A percentile compares a stretch with the other conserved stretches of the same genome.
These are phyloP conservation scores for Cytospora piceae DNA, from an alignment of 2,329 filamentous ascomycete genomes.

Conservation along the genomic window DNA sequence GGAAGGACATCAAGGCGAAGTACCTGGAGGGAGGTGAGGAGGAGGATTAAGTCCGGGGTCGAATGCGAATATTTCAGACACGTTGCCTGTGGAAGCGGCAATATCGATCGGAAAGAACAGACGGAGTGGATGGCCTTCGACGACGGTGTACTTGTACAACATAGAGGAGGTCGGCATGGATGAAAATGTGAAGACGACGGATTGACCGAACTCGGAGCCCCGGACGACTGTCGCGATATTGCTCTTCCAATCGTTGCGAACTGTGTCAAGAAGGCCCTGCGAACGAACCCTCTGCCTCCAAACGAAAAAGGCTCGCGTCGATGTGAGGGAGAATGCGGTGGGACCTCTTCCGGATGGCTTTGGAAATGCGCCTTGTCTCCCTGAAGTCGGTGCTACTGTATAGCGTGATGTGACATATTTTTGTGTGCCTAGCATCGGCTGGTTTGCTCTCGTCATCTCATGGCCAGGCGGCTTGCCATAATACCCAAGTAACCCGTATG, in stretches of 20 bases:
- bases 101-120: background rate
- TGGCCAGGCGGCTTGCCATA: background rate
- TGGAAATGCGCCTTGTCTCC: background rate
- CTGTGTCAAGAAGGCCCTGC: background rate
- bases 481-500: background rate
- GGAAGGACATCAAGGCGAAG: slow-evolving; percentile 96
- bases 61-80: slow-evolving; percentile 6
- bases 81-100: background rate
- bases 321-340: background rate
- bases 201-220: slow-evolving; percentile 11
- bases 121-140: background rate
- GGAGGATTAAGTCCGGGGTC: slow-evolving; percentile 46
- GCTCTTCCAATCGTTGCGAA: background rate
- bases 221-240: background rate
- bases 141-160: slow-evolving; percentile 27
- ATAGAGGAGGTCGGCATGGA: slow-evolving; percentile 30
- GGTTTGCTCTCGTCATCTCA: background rate
- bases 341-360: background rate
- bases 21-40: slow-evolving; percentile 76
- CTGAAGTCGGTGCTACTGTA: background rate
- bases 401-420: background rate
- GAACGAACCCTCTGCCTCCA: background rate
- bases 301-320: background rate
- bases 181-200: slow-evolving; percentile 17
- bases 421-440: background rate